Conservation (phyloP, 2,329 filamentous ascomycete genomes). For the Colletotrichum agaves region DNA sequence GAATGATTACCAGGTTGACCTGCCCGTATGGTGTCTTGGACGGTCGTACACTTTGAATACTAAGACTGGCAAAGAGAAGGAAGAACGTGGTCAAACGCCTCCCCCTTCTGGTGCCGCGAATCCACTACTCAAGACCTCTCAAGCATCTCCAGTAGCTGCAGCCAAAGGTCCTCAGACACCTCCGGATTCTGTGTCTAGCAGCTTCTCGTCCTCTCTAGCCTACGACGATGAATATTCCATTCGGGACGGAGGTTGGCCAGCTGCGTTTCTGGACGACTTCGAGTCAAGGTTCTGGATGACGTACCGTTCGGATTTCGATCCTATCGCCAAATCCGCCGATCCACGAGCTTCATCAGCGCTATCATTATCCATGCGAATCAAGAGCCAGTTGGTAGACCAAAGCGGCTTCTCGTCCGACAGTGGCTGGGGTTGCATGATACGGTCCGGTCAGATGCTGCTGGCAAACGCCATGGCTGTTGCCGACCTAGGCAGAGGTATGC, state of each 20-base stretch:
- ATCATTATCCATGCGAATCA: constrained; percentile 85
- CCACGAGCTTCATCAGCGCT: constrained; percentile 76
- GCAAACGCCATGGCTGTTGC: constrained; percentile 84
- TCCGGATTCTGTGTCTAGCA: constrained; percentile 61
- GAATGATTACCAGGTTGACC: constrained; percentile 75
- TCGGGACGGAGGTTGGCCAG: constrained; percentile 77
- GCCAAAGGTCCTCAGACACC: constrained; percentile 55
- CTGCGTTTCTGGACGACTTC: constrained; percentile 88
- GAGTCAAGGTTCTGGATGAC: constrained; percentile 97
- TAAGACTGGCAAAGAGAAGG: constrained; percentile 38
- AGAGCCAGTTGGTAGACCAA: constrained; percentile 81
- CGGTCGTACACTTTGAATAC: constrained; percentile 59
- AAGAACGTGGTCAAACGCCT: constrained; percentile 30
- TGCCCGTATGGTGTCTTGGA: constrained; percentile 86
- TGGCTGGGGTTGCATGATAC: constrained; percentile 99
- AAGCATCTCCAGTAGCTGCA: constrained; percentile 31
- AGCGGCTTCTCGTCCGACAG: constrained; percentile 91
- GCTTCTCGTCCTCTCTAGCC: constrained; percentile 62
- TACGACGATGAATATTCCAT: constrained; percentile 55
- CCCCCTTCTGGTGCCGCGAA: constrained; percentile 23
- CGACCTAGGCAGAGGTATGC: constrained; percentile 79
- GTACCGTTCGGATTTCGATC: constrained; percentile 86
- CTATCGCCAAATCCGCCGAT: constrained; percentile 82
- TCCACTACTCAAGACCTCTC: constrained; percentile 27
- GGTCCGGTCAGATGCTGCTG: constrained; percentile 91